These are phyloP conservation scores for Dichotomocladium elegans DNA, from an alignment of 371 early-diverging fungal genomes.

Conservation along the genomic window DNA sequence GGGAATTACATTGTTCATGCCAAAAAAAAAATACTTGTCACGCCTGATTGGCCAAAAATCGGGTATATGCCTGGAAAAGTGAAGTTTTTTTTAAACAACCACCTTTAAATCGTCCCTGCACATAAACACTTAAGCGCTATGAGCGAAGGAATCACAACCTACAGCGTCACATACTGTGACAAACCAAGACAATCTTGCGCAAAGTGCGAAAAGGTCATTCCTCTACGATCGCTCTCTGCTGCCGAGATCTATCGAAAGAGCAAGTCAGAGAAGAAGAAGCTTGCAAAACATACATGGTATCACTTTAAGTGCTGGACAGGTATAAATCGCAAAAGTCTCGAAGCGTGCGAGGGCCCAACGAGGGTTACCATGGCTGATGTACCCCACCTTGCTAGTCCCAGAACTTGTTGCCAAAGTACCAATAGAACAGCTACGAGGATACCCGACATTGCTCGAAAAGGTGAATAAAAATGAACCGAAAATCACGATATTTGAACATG, in stretches of 20 bases:
- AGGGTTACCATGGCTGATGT: background rate
- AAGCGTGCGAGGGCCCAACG: background rate
- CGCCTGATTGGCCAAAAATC: too few species aligned
- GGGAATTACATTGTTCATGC: too few species aligned
- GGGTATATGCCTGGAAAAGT: too few species aligned
- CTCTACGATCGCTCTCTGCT: slow-evolving; percentile 47
- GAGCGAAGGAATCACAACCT: slow-evolving; percentile 31
- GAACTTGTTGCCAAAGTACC: slow-evolving; percentile 26
- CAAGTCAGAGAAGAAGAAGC: slow-evolving; percentile 52
- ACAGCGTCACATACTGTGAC: slow-evolving; percentile 51
- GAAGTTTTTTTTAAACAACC: too few species aligned
- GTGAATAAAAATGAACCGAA: background rate
- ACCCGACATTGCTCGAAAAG: slow-evolving; percentile 26
- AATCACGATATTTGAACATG: background rate
- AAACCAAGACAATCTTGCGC: slow-evolving; percentile 42
- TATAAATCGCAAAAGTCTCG: slow-evolving; percentile 7
- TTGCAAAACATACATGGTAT: slow-evolving; percentile 51
- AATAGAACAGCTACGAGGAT: slow-evolving; percentile 40
- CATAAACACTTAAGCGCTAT: too few species aligned
- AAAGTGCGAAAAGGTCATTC: slow-evolving; percentile 42
- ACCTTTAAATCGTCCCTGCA: too few species aligned
- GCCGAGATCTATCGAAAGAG: slow-evolving; percentile 47
- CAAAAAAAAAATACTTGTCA: too few species aligned
- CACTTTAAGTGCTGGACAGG: slow-evolving; percentile 58
- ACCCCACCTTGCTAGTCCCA: too few species aligned